These are phyloP conservation scores for Coniosporium tulheliwenetii DNA, from an alignment of 2,329 filamentous ascomycete species.

Conservation along the genomic window DNA sequence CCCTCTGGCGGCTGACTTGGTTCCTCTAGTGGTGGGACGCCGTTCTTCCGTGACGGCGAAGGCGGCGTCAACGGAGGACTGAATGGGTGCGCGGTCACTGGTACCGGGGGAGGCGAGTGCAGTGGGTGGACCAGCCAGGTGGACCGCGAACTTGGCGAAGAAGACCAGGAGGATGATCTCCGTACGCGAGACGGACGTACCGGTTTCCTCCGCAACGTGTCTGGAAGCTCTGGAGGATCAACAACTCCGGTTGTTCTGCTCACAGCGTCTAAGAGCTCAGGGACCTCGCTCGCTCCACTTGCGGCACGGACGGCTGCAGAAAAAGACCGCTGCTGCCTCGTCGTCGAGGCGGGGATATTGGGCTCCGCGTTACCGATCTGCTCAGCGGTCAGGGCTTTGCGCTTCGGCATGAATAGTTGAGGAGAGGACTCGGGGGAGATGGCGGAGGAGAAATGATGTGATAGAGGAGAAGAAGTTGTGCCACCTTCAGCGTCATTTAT, in stretches of 20 bases:
- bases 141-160: neutral
- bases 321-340: neutral
- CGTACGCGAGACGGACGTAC: neutral
- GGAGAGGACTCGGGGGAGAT: slow-evolving; percentile 13
- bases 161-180: neutral
- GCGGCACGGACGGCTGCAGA: slow-evolving; percentile 1
- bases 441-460: neutral
- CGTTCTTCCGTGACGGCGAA: slow-evolving; percentile 19
- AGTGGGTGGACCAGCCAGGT: neutral
- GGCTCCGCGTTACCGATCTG: slow-evolving; percentile 21
- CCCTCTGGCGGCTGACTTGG: slow-evolving; percentile 7
- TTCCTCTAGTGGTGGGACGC: too few relatives aligned
- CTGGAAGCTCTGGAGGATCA: slow-evolving; percentile 2
- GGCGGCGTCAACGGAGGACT: slow-evolving; percentile 6
- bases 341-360: slow-evolving; percentile 2
- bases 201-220: neutral
- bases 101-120: too few relatives aligned
- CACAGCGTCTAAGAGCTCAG: neutral
- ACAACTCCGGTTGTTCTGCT: neutral
- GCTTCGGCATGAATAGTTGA: slow-evolving; percentile 24
- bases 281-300: slow-evolving; percentile 5
- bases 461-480: slow-evolving; percentile 4
- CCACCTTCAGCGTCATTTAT: slow-evolving; percentile 1
- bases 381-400: slow-evolving; percentile 26
- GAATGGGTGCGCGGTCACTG: neutral